These are phyloP conservation scores for Podila horticola DNA, from an alignment of 192 early-diverging fungal species.

Conservation along the genomic window DNA sequence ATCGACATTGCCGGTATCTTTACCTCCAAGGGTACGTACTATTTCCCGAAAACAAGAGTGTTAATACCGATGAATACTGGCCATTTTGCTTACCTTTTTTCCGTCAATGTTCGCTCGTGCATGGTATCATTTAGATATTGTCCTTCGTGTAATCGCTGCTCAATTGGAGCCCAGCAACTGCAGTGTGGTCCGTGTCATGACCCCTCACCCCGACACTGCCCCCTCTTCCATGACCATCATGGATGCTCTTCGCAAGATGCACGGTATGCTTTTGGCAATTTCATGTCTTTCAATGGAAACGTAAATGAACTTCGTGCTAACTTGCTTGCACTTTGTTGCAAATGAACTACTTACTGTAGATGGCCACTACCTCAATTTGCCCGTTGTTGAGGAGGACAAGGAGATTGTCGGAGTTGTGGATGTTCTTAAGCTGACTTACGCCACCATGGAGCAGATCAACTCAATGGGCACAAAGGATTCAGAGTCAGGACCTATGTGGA, in stretches of 20 bases:
- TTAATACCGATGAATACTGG: not conserved
- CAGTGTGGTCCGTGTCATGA: slow-evolving; percentile 97
- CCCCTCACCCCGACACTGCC: slow-evolving; percentile 87
- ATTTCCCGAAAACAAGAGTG: not conserved
- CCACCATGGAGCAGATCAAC: slow-evolving; percentile 84
- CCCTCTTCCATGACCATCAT: slow-evolving; percentile 76
- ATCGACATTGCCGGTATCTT: slow-evolving; percentile 88
- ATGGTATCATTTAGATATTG: slow-evolving; percentile 70
- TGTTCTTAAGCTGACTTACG: slow-evolving; percentile 85
- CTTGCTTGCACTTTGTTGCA: no score
- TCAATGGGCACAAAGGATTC: slow-evolving; percentile 66
- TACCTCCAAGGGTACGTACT: slow-evolving; percentile 72
- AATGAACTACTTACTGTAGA: slow-evolving; percentile 51
- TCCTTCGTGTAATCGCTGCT: slow-evolving; percentile 89
- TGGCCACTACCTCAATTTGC: slow-evolving; percentile 86
- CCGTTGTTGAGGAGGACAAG: slow-evolving; percentile 77
- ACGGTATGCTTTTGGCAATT: slow-evolving; percentile 56
- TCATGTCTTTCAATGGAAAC: not conserved
- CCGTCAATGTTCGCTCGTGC: not conserved
- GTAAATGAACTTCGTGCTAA: not conserved
- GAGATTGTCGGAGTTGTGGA: slow-evolving; percentile 83
- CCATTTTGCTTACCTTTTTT: no score
- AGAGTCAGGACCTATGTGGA: slow-evolving; percentile 77
- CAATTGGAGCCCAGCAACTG: slow-evolving; percentile 89
- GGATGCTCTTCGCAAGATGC: slow-evolving; percentile 87